A percentile compares a stretch with the other conserved stretches of the same genome.
phyloP scores from a whole-genome alignment of 345 rosid species.

The Melaleuca quinquenervia region DNA sequence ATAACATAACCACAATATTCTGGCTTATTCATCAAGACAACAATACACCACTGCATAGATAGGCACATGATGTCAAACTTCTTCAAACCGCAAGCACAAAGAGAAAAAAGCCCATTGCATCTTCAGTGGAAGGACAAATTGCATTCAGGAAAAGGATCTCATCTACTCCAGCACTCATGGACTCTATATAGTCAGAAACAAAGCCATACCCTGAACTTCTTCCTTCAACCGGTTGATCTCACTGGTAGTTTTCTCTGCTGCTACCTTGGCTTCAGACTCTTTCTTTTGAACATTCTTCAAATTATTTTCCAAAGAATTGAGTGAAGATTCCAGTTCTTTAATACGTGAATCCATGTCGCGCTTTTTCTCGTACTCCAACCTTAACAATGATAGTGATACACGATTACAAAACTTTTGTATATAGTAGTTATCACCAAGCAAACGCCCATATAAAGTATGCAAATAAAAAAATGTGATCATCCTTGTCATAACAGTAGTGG shows the following conservation, averaged over 20 bases:
- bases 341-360: slow-evolving; percentile 83
- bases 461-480: neutral
- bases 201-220: slow-evolving; percentile 57
- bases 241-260: slow-evolving; percentile 41
- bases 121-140: neutral
- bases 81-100: neutral
- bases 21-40: neutral
- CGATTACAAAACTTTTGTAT: neutral
- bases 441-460: neutral
- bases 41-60: neutral
- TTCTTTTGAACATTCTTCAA: slow-evolving; percentile 42
- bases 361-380: slow-evolving; percentile 92
- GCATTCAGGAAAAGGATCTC: neutral
- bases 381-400: slow-evolving; percentile 1
- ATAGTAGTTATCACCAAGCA: neutral
- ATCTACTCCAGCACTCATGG: neutral
- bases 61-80: neutral
- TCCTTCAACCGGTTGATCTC: slow-evolving; percentile 70
- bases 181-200: neutral
- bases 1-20: neutral
- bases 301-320: slow-evolving; percentile 53
- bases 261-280: slow-evolving; percentile 55
- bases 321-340: slow-evolving; percentile 68
- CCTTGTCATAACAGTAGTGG: neutral
- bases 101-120: neutral